Conservation (phyloP, 2,329 filamentous ascomycete species). For the Talaromyces sp. region DNA sequence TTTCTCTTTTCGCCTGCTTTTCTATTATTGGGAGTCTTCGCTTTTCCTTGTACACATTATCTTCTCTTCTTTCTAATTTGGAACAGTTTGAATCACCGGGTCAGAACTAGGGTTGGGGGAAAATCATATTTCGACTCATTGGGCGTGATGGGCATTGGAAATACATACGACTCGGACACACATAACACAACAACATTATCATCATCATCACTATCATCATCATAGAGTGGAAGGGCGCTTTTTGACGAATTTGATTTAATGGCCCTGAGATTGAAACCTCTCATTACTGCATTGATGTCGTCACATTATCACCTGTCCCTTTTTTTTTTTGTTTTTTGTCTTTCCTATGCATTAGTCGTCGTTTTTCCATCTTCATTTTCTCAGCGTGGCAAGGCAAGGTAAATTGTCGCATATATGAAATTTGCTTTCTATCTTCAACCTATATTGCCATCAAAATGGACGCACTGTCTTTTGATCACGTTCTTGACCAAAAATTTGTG, state of each 20-base stretch:
- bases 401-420: neutral
- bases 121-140: slow-evolving; percentile 1
- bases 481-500: neutral
- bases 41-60: slow-evolving; percentile 4
- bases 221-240: slow-evolving; percentile 7
- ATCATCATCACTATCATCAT: neutral
- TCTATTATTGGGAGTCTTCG: neutral
- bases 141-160: neutral
- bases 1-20: neutral
- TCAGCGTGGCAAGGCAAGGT: slow-evolving; percentile 2
- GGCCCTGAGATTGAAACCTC: neutral
- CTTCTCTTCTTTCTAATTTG: neutral
- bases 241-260: slow-evolving; percentile 3
- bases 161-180: neutral
- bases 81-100: slow-evolving; percentile 2
- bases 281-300: slow-evolving; percentile 2
- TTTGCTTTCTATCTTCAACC: neutral
- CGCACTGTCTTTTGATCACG: neutral
- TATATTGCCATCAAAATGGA: neutral
- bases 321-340: neutral
- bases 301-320: neutral
- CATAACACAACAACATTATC: neutral
- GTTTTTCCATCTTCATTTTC: neutral
- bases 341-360: neutral
- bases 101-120: slow-evolving; percentile 1